Base-by-base conservation (phyloP, 2,329 filamentous ascomycete species). In the Chaetomium strumarium region DNA sequence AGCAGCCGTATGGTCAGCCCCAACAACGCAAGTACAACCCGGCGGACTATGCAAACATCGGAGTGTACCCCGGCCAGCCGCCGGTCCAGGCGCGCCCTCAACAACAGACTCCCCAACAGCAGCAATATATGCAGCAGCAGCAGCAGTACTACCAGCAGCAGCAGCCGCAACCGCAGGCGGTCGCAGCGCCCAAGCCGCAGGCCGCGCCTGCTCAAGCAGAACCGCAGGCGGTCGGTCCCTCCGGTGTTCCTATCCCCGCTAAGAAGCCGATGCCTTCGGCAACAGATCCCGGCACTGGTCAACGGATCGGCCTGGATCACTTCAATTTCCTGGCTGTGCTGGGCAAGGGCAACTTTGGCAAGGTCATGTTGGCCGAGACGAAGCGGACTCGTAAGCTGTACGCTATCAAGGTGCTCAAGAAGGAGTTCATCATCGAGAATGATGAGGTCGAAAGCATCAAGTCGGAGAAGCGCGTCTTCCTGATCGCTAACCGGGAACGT, bases 391-490 rank as follows among this genome's bases (percentile, higher is more conserved):
- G 91, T 70, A 88, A 92, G 69, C 77, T 99, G 8, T 99, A 97
- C 68, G 93, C 93, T 52, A 99, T 99, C 71, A 99, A 99, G 73
- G 93, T 99, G 36, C 75, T 99, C 62, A 99, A 99, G 80, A 99
- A 99, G 75, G 93, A 99, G 70, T 99, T 99, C 69, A 99, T 99
- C 67, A 99, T 99, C 57, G 95, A 99, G 68, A 96, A 99, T 60
- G 93, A 99, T 66, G 93, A 99, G 74, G 93, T 99, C 8, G 93
- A 99, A 71, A 97, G 92, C 70, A 96, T 90, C 39, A 84, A 92
- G 59, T 99, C 93, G 0, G 93, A 99, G 72, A 99, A 99, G 80
- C 82, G 93, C 58, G 95, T 99, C 14, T 96, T 97, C 74, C 70
- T 99, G 68, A 87, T 99, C 67, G 93, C 93, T 33, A 99, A 99